phyloP scores from a whole-genome alignment of 495 filamentous ascomycete species.

The Penicillium coprophilum region DNA sequence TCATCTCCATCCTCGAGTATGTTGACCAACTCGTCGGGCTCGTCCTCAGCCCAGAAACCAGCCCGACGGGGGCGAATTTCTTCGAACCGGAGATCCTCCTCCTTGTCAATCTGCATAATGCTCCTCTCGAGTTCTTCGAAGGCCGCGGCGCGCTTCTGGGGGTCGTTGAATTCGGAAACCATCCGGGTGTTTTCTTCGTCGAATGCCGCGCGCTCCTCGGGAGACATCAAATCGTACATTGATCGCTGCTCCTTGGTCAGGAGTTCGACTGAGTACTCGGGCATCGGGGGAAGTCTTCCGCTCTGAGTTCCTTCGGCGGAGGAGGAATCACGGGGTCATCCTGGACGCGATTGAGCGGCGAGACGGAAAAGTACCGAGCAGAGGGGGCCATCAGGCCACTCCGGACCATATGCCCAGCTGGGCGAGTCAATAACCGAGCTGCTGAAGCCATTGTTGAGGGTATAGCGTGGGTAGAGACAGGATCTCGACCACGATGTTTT shows the following conservation, averaged over 20 bases:
- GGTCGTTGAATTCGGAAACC: conserved; percentile 44
- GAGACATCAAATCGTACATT: conserved; percentile 49
- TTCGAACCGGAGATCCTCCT: conserved; percentile 36
- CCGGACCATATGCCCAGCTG: conserved; percentile 32
- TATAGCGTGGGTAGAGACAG: conserved; percentile 10
- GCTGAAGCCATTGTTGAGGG: conserved; percentile 41
- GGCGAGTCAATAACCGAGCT: conserved; percentile 42
- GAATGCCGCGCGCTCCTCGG: conserved; percentile 46
- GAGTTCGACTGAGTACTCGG: conserved; percentile 41
- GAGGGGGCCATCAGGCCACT: conserved; percentile 28
- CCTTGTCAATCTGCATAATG: conserved; percentile 36
- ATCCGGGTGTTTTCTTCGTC: conserved; percentile 39
- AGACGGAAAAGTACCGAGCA: conserved; percentile 42
- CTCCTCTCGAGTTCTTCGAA: conserved; percentile 36
- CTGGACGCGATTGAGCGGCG: conserved; percentile 36
- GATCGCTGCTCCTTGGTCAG: conserved; percentile 44
- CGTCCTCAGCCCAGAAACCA: conserved; percentile 56
- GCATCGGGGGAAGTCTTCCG: conserved; percentile 37
- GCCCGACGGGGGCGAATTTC: conserved; percentile 30
- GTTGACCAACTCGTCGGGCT: conserved; percentile 50
- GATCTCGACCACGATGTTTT: conserved; percentile 23
- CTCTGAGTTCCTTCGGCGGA: conserved; percentile 31
- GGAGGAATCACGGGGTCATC: conserved; percentile 40
- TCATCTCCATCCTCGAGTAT: conserved; percentile 59
- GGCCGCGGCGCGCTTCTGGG: conserved; percentile 27